Base-by-base conservation (phyloP, 257 asterid species). In the Rhazya stricta region DNA sequence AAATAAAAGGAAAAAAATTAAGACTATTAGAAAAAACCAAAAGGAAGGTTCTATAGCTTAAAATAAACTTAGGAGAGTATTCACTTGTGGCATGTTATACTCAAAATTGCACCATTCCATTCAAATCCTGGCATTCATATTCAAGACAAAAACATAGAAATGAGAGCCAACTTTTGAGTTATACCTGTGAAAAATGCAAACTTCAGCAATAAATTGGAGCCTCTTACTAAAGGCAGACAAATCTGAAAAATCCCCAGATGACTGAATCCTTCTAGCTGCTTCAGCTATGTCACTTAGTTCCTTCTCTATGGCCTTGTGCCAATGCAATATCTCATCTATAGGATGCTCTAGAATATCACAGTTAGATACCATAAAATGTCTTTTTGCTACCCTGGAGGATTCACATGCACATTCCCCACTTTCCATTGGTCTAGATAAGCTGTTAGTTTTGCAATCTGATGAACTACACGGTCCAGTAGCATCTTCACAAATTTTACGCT, bases 151-250 rank as follows among this genome's bases (percentile, higher is more conserved):
- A 43, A 19, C 29, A 45, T 9, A 19, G 66, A 57, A 32, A 12
- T 10, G 30, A 51, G 60, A 41, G 37, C 45, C 34, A 63, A 76
- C 63, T 41, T 5, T 43, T 36, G 65, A 46, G 71, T 61, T 37
- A 25, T 88, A 94, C 98, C 98, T 94, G 78, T 94, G 98, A 81
- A 94, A 94, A 74, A 94, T 92, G 71, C 97, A 94, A 83, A 94
- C 98, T 87, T 94, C 98, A 6, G 98, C 98, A 85, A 94, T 90
- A 83, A 94, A 94, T 77, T 94, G 98, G 75, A 94, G 91, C 85
- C 97, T 86, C 82, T 82, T 83, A 75, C 86, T 88, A 74, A 92
- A 92, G 73, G 95, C 83, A 75, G 93, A 84, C 78, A 90, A 78
- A 85, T 94, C 90, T 54, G 95, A 87, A 86, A 94, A 91, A 85